Conservation (phyloP, 2,329 filamentous ascomycete species). For the Coniochaeta sp. region DNA sequence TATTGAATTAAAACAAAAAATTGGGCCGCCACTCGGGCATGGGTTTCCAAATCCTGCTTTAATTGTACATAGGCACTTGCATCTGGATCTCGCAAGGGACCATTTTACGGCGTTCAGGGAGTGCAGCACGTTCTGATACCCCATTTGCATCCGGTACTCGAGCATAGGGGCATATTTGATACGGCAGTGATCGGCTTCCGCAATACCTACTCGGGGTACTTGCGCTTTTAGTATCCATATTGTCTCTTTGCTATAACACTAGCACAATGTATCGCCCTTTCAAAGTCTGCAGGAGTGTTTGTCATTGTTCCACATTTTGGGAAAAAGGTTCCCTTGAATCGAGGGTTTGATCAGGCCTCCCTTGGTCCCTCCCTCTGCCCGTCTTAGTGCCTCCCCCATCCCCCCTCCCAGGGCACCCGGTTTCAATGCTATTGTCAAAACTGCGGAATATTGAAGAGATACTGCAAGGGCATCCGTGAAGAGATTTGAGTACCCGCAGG, state of each 20-base stretch:
- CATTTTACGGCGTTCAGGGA: constrained; percentile 3
- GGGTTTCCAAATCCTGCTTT: background rate
- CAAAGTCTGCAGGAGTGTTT: background rate
- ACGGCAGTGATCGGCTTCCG: background rate
- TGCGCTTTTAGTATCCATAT: background rate
- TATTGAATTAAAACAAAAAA: background rate
- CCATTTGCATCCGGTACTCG: constrained; percentile 3
- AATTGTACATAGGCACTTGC: background rate
- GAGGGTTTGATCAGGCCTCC: background rate
- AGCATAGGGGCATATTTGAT: background rate
- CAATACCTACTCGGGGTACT: background rate
- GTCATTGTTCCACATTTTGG: background rate
- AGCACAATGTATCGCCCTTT: background rate
- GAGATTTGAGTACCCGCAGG: background rate
- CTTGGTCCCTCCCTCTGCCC: background rate
- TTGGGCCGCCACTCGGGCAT: background rate
- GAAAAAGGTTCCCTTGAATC: background rate
- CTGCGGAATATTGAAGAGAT: background rate
- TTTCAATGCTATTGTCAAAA: constrained; percentile 1
- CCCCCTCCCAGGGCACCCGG: background rate
- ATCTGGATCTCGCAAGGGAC: background rate
- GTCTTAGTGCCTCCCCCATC: background rate
- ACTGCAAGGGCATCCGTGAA: background rate
- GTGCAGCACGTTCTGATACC: constrained; percentile 3
- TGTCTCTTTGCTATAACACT: background rate